These are phyloP conservation scores for Mycogone perniciosa DNA, from an alignment of 2,329 filamentous ascomycete genomes.

Conservation along the genomic window DNA sequence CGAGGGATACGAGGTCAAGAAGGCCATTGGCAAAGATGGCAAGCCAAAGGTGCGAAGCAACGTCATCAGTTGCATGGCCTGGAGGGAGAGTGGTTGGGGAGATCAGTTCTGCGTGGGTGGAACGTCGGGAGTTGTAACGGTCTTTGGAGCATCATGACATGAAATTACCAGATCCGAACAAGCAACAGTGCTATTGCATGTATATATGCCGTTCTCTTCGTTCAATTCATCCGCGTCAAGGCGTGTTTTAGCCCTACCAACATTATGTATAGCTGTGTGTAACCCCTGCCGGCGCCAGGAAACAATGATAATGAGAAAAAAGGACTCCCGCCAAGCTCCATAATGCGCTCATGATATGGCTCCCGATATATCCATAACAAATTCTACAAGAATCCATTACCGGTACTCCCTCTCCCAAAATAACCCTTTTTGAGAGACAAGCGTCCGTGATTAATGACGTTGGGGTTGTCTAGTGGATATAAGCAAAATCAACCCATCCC, in stretches of 20 bases:
- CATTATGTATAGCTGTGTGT: neutral
- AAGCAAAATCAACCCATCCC: constrained; percentile 58
- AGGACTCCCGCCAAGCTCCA: constrained; percentile 8
- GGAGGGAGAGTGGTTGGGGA: constrained; percentile 56
- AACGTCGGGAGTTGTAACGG: constrained; percentile 59
- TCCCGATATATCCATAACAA: constrained; percentile 13
- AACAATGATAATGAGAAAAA: neutral
- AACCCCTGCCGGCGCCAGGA: constrained; percentile 18
- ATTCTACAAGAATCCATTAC: constrained; percentile 11
- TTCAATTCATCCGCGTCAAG: neutral
- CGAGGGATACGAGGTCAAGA: constrained; percentile 39
- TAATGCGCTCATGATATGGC: constrained; percentile 1
- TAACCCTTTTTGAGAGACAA: too few species aligned
- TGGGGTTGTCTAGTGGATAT: neutral
- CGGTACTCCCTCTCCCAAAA: neutral
- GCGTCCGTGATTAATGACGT: neutral
- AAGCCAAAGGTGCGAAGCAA: constrained; percentile 54
- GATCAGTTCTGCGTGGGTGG: constrained; percentile 60
- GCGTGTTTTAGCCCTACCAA: too few species aligned
- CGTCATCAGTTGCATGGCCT: constrained; percentile 56
- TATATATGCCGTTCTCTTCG: constrained; percentile 2
- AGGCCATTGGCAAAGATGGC: constrained; percentile 51
- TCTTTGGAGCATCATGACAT: constrained; percentile 41
- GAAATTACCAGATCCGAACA: neutral
- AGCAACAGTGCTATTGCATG: constrained; percentile 10